Conservation (phyloP, 140 eudicot genomes). For the Flaveria floridana region DNA sequence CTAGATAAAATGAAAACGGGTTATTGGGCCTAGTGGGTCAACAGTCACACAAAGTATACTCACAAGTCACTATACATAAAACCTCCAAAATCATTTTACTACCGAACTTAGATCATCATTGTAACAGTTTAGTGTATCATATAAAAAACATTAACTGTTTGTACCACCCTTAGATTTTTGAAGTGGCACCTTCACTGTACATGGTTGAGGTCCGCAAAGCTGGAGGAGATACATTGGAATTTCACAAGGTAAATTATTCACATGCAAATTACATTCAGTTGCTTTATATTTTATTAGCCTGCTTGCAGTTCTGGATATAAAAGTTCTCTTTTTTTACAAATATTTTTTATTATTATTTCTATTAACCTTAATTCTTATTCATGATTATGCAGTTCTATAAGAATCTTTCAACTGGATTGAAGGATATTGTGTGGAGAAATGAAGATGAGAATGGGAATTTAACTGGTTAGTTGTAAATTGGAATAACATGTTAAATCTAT, state of each 20-base stretch:
- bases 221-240: conserved; percentile 90
- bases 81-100: neutral
- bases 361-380: neutral
- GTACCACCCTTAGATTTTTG: conserved; percentile 53
- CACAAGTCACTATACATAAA: neutral
- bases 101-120: neutral
- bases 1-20: too few relatives aligned
- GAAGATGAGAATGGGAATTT: conserved; percentile 64
- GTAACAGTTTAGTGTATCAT: neutral
- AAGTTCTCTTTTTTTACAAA: too few relatives aligned
- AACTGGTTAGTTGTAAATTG: conserved; percentile 32
- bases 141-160: neutral
- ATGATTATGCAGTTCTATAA: conserved; percentile 70
- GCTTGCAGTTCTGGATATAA: too few relatives aligned
- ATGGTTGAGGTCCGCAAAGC: conserved; percentile 97
- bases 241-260: conserved; percentile 62
- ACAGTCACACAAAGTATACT: neutral
- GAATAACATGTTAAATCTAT: neutral
- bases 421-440: conserved; percentile 84
- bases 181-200: conserved; percentile 88
- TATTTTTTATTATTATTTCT: too few relatives aligned
- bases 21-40: neutral
- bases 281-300: too few relatives aligned
- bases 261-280: neutral
- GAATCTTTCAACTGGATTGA: conserved; percentile 85